Percentiles rank a stretch among this genome's conserved stretches.
phyloP scores from a whole-genome alignment of 2,329 filamentous ascomycete species.

The Ascochyta pisi region DNA sequence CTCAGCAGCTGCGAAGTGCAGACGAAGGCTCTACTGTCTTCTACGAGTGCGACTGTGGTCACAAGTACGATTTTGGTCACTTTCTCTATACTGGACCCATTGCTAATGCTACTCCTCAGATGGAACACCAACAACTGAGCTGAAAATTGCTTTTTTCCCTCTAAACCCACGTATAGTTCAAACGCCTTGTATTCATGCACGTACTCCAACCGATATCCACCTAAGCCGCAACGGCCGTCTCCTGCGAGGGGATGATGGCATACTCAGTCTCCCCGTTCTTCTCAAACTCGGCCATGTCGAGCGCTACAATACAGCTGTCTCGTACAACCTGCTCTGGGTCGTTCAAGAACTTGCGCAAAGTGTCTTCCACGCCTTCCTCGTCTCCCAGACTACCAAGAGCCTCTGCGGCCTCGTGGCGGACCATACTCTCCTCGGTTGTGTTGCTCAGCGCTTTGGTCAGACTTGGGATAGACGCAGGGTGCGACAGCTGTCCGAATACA shows the following conservation, averaged over 20 bases:
- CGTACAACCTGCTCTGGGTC: slow-evolving; percentile 93
- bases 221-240: slow-evolving; percentile 38
- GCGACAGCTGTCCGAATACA: slow-evolving; percentile 94
- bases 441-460: slow-evolving; percentile 80
- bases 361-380: slow-evolving; percentile 89
- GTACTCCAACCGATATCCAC: background rate
- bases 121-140: slow-evolving; percentile 68
- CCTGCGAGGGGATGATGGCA: slow-evolving; percentile 74
- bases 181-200: slow-evolving; percentile 38
- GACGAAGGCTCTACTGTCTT: slow-evolving; percentile 96
- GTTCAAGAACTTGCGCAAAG: slow-evolving; percentile 80
- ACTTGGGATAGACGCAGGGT: slow-evolving; percentile 95
- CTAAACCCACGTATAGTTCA: slow-evolving; percentile 22
- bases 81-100: slow-evolving; percentile 2
- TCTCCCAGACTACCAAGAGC: slow-evolving; percentile 93
- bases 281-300: slow-evolving; percentile 98
- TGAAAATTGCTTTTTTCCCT: slow-evolving; percentile 41
- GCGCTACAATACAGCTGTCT: slow-evolving; percentile 91
- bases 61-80: slow-evolving; percentile 67
- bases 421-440: slow-evolving; percentile 88
- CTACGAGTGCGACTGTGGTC: slow-evolving; percentile 84
- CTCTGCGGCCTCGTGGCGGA: slow-evolving; percentile 95
- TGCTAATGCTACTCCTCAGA: slow-evolving; percentile 40
- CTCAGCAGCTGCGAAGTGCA: slow-evolving; percentile 85
- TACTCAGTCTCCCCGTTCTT: slow-evolving; percentile 88